Evolutionary conservation across 805 yeast species (phyloP).

Genomic region (Myxozyma vanderwaltii): DNA sequence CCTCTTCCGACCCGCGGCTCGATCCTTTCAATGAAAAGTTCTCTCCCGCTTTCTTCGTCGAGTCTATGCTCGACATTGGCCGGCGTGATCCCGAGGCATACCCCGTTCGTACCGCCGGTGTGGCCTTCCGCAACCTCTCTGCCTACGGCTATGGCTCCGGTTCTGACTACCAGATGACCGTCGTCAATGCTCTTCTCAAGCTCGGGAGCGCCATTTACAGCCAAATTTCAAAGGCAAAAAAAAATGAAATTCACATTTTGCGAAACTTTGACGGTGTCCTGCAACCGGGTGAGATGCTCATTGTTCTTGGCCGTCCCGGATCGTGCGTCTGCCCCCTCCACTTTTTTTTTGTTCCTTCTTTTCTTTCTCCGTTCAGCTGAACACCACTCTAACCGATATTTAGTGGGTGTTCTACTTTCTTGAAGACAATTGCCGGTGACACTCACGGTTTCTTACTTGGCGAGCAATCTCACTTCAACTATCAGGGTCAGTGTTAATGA

Average conservation of each 20-base stretch:
- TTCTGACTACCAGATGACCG: constrained; percentile 68
- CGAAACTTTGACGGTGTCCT: constrained; percentile 57
- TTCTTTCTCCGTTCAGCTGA: too few species aligned
- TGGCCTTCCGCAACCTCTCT: constrained; percentile 59
- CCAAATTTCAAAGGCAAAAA: constrained; percentile 30
- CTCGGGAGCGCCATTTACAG: constrained; percentile 40
- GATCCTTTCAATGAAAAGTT: constrained; percentile 63
- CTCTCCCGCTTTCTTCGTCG: constrained; percentile 63
- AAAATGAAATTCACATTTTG: constrained; percentile 42
- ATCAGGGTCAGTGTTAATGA: constrained; percentile 38
- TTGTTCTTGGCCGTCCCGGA: constrained; percentile 80
- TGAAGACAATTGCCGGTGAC: constrained; percentile 57
- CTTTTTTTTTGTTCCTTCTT: too few species aligned
- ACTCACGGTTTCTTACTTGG: constrained; percentile 59
- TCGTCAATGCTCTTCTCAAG: constrained; percentile 48
- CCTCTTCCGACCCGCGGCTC: constrained; percentile 48
- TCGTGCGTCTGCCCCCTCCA: constrained; percentile 30
- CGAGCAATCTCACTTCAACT: constrained; percentile 49
- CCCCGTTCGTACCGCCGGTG: constrained; percentile 60
- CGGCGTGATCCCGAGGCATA: constrained; percentile 62
- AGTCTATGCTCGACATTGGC: constrained; percentile 55
- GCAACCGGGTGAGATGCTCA: constrained; percentile 67
- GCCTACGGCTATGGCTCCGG: constrained; percentile 66
- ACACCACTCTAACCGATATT: not conserved
- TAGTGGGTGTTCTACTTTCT: constrained; percentile 66